Percentiles rank a stretch among this genome's conserved stretches.
Conservation (phyloP, 371 early-diverging fungal species). For the Haplosporangium sp. region DNA sequence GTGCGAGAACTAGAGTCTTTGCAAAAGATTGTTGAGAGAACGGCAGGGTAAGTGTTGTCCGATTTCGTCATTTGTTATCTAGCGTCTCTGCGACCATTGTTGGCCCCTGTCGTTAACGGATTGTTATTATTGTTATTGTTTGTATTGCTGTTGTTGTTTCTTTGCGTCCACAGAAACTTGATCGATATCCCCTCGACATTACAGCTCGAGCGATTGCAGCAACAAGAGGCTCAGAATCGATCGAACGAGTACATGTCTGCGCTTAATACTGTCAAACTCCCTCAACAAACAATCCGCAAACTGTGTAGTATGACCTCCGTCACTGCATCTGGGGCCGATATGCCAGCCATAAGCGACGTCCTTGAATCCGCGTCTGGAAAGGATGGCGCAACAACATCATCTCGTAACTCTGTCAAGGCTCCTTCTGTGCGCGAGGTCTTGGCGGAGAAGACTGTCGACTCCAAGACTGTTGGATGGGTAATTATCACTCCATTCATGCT, state of each 20-base stretch:
- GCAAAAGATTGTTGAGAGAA: constrained; percentile 46
- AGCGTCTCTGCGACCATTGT: background rate
- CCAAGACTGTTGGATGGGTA: constrained; percentile 37
- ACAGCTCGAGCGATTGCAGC: constrained; percentile 30
- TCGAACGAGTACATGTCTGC: constrained; percentile 30
- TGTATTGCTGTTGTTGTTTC: background rate
- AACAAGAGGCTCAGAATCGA: constrained; percentile 30
- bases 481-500: background rate
- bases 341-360: constrained; percentile 10
- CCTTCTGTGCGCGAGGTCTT: constrained; percentile 35
- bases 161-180: constrained; percentile 14
- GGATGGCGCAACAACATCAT: constrained; percentile 16
- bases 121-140: background rate
- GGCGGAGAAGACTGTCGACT: constrained; percentile 34
- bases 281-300: constrained; percentile 34
- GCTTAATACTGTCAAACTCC: constrained; percentile 32
- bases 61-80: background rate
- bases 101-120: too few species aligned
- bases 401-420: constrained; percentile 25
- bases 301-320: constrained; percentile 30
- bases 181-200: constrained; percentile 37
- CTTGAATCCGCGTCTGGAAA: constrained; percentile 11
- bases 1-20: constrained; percentile 42
- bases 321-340: constrained; percentile 8
- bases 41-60: constrained; percentile 41